Evolutionary conservation across 2,329 filamentous ascomycete genomes (phyloP).

Genomic region (Claviceps monticola): DNA sequence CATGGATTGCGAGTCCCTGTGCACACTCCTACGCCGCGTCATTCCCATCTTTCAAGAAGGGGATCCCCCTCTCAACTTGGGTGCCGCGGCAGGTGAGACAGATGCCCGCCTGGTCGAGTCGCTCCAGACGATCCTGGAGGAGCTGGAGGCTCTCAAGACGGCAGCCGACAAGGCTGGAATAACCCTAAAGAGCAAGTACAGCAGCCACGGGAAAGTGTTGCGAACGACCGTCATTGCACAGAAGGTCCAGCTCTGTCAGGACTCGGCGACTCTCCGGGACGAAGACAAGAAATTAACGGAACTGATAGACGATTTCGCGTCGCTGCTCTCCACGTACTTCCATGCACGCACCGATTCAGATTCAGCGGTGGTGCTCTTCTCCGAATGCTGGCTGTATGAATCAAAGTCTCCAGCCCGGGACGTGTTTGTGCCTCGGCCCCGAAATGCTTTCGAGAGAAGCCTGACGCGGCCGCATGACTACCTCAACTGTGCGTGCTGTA

Average conservation of each 20-base stretch:
- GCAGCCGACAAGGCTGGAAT: constrained; percentile 30
- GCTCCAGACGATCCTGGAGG: constrained; percentile 28
- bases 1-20: constrained; percentile 26
- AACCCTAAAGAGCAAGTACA: constrained; percentile 59
- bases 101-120: constrained; percentile 17
- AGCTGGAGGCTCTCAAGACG: constrained; percentile 32
- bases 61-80: constrained; percentile 22
- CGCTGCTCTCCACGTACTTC: constrained; percentile 14
- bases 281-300: constrained; percentile 58
- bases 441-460: constrained; percentile 56
- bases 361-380: constrained; percentile 38
- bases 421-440: constrained; percentile 62
- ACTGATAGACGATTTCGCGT: constrained; percentile 38
- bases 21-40: constrained; percentile 13
- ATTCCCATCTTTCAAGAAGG: constrained; percentile 20
- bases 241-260: constrained; percentile 65
- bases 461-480: constrained; percentile 64
- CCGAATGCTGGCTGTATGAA: constrained; percentile 68
- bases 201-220: constrained; percentile 53
- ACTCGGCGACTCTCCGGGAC: constrained; percentile 55
- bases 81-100: constrained; percentile 17
- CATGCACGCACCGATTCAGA: constrained; percentile 14
- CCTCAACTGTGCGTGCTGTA: constrained; percentile 58
- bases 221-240: constrained; percentile 70
- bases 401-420: constrained; percentile 54